Evolutionary conservation across 306 rosid genomes (phyloP).

Genomic region (Dryas alaskensis): DNA sequence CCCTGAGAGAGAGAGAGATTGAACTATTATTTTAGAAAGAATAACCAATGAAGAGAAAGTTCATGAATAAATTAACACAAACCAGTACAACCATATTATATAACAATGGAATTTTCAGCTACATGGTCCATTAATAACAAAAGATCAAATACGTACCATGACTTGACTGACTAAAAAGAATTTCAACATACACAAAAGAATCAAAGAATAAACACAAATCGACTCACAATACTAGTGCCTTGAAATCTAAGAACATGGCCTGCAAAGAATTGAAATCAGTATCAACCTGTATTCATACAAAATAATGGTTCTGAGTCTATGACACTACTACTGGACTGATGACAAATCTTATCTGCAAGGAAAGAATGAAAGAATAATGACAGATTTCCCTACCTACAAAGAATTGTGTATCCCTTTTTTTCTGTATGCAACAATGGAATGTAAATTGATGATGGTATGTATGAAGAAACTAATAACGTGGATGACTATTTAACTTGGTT

Average conservation of each 20-base stretch:
- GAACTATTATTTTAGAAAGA: too few species aligned
- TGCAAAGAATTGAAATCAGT: slow-evolving; percentile 30
- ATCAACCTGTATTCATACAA: slow-evolving; percentile 36
- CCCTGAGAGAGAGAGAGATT: neutral
- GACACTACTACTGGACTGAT: slow-evolving; percentile 19
- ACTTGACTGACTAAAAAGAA: slow-evolving; percentile 34
- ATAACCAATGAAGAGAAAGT: too few species aligned
- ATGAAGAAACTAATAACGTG: slow-evolving; percentile 15
- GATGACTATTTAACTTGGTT: slow-evolving; percentile 39
- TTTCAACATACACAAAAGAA: slow-evolving; percentile 50
- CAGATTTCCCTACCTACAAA: slow-evolving; percentile 54
- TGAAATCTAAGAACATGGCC: slow-evolving; percentile 27
- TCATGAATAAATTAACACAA: neutral
- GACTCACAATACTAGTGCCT: slow-evolving; percentile 37
- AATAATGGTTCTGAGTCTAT: slow-evolving; percentile 32
- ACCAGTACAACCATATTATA: slow-evolving; percentile 31
- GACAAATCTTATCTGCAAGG: slow-evolving; percentile 59
- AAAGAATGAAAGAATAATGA: slow-evolving; percentile 78
- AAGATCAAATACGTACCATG: neutral
- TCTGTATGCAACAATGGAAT: slow-evolving; percentile 36
- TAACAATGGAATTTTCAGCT: slow-evolving; percentile 15
- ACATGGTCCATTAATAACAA: slow-evolving; percentile 14
- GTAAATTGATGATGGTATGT: slow-evolving; percentile 18
- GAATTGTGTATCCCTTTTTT: slow-evolving; percentile 45
- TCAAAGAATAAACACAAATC: slow-evolving; percentile 45